Conservation (phyloP, 208 protist species). For the Lotmaria passim region DNA sequence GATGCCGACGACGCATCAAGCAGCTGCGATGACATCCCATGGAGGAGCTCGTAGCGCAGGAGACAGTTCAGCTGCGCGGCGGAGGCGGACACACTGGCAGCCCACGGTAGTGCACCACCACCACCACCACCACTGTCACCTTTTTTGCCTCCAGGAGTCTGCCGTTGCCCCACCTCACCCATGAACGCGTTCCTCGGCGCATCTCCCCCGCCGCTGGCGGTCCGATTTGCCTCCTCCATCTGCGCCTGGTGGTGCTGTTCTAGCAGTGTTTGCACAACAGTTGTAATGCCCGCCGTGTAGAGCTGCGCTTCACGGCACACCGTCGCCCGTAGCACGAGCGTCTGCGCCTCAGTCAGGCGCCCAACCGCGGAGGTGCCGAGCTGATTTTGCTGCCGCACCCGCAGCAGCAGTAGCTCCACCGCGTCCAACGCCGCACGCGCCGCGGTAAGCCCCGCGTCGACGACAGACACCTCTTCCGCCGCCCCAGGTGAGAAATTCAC, state of each 20-base stretch:
- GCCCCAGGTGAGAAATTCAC: constrained; percentile 1
- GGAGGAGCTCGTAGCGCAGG: background rate
- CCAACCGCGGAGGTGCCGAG: constrained; percentile 21
- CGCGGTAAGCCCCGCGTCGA: constrained; percentile 9
- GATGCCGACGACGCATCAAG: too few relatives aligned
- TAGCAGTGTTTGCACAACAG: constrained; percentile 1
- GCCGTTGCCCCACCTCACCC: too few relatives aligned
- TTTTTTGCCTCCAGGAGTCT: too few relatives aligned
- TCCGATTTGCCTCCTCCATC: background rate
- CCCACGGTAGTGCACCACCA: too few relatives aligned
- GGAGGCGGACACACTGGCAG: constrained; percentile 1
- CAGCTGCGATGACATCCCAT: too few relatives aligned
- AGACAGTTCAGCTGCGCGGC: background rate
- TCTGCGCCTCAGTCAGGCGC: constrained; percentile 25
- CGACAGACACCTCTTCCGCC: background rate
- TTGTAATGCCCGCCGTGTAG: constrained; percentile 9
- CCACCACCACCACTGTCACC: too few relatives aligned
- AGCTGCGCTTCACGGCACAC: constrained; percentile 21
- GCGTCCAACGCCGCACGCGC: constrained; percentile 28
- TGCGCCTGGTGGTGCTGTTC: background rate
- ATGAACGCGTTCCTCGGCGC: too few relatives aligned
- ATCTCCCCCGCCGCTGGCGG: too few relatives aligned
- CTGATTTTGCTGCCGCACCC: constrained; percentile 18
- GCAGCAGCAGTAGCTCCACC: constrained; percentile 16
- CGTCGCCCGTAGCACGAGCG: constrained; percentile 21